Base-by-base conservation (phyloP, 768 basidiomycete genomes). In the Podaxis sp. region DNA sequence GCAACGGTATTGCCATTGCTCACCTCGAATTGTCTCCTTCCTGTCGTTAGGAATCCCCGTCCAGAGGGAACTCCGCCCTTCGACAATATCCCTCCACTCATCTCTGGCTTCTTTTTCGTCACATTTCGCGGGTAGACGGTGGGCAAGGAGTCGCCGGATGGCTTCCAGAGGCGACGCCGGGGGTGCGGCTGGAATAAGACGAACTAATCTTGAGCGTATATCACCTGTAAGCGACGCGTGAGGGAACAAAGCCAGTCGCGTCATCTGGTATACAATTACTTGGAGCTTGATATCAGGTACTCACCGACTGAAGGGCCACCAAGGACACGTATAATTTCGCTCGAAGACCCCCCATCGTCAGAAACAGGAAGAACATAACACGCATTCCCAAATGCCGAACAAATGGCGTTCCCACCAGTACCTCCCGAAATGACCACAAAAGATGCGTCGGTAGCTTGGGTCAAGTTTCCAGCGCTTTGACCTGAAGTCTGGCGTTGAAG, bases 261-360 rank as follows among this genome's bases (percentile, higher is more conserved):
- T 51, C 22, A 17, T 48, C 13, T 22, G 33, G 26, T 15, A 13
- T 20, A 11, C 4, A 15, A 20, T 49, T 24, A 50, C 20, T 26
- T 22, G 36, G 51, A 17, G 57, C 38, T 28, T 57, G 49, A 40
- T 38, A 66, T 60, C 48, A 53, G 37, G 54, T 64, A 66, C 65
- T 30, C 68, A 90, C 92, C 91, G 69, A 95, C 85, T 37, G 92
- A 93, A 22, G 92, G 91, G 2, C 92, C 92, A 17, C 90, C 91
- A 58, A 98, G 80, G 24, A 95, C 93, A 54, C 95, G 87, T 56
- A 95, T 92, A 57, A 96, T 96, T 79, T 97, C 95, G 66, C 91
- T 92, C 2, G 95, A 96, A 2, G 93, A 95, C 49, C 96, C 96
- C 1, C 96, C 96, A 72, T 98, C 95, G 71, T 98, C 96, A 5